Base-by-base conservation (phyloP, 257 asterid species). In the Anisodus acutangulus region DNA sequence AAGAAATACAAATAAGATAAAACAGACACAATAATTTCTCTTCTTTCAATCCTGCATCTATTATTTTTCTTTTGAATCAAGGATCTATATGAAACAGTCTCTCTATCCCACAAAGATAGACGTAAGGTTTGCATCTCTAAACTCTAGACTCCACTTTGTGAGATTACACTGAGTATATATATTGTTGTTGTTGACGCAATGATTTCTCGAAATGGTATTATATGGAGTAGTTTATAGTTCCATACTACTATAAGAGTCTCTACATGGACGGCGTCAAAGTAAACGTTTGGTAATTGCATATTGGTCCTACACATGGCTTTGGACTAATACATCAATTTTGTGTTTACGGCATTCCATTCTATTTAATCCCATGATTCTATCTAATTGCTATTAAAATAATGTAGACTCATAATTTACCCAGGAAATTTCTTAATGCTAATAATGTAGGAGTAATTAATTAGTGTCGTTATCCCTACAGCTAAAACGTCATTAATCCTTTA, bases 401-500 rank as follows among this genome's bases (percentile, higher is more conserved):
- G 22, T 15, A 45, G 35, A 31, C 2, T 31, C 35, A 49, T 49
- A 3, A 49, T 22, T 74, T 67, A 37, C 12, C 39, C 3, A 72
- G 35, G 35, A 22, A 74, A 74, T 22, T 22, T 22, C 63, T 51
- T 6, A 68, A 15, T 67, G 6, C 16, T 35, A 74, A 74, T 74
- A 74, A 74, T 9, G 35, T 31, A 31, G 35, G 35, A 31, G 9
- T 19, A 11, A 74, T 49, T 76, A 12, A 49, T 68, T 39, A 68
- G 6, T 76, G 81, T 76, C 81, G 62, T 76, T 76, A 12, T 76
- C 81, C 22, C 43, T 49, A 3, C 62, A 76, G 81, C 8, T 76
- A 76, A 76, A 76, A 76, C 63, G 62, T 76, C 81, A 76, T 76
- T 76, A 51, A 54, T 76, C 63, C 12, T 22, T 51, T 12, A 76